Base-by-base conservation (phyloP, 2,329 filamentous ascomycete species). In the Sordariomycetes sp. region DNA sequence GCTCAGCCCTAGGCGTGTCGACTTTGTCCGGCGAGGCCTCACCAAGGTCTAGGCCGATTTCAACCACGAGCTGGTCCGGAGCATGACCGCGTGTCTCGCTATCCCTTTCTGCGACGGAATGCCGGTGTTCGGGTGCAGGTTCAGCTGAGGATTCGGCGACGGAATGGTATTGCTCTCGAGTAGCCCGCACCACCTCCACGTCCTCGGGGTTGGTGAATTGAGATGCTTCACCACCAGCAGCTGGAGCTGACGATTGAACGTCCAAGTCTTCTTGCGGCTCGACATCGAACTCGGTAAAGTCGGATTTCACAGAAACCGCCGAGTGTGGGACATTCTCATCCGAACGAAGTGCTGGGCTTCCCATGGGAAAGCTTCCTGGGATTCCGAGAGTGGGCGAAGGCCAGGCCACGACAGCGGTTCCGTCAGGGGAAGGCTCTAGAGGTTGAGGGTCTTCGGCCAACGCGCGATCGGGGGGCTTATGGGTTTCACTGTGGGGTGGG, bases 201-300 rank as follows among this genome's bases (percentile, higher is more conserved):
- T 50, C 45, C 20, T 24, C n/a, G 5, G 5, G 1, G 6, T 13
- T 51, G 17, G 24, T 25, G 3, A 3, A 22, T 20, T 50, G 24
- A 10, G 32, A 20, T 17, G 25, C 22, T 20, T 53, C 34, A 6
- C 24, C 50, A 24, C 48, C 17, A 10, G 13, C 17, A 3, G 22
- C 24, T 17, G 36, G n/a, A 3, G 22, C 6, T 25, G 42, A 56
- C 5, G 54, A 5, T 34, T 54, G 58, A n/a, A 45, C 15, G 17
- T 59, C 56, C 52, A 58, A 70, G 52, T 83, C 79, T 1, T 77
- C 80, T 65, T 90, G 86, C 24, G 83, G 77, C 62, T 90, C 86
- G n/a, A 76, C 77, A 62, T 90, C 87, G 62, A 90, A 87, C 63
- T 88, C 84, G 0, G 86, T 89, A 8, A 77, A 77, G 50, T 76